Conservation (phyloP, 305 asterid species). For the Fraxinus baroniana region DNA sequence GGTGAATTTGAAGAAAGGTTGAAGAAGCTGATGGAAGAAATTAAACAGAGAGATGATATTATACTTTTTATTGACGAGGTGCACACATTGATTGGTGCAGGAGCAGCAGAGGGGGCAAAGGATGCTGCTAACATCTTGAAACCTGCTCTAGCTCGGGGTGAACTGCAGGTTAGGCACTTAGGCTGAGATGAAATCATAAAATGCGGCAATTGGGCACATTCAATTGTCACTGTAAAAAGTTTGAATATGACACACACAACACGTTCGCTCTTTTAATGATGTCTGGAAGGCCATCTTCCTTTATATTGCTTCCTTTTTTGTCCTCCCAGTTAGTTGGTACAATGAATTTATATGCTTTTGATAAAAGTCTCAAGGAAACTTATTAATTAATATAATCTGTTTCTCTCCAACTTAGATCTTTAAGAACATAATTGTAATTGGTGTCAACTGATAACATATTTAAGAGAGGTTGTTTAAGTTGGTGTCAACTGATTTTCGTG, state of each 20-base stretch:
- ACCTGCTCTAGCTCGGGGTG: conserved; percentile 96
- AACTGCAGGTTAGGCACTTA: conserved; percentile 61
- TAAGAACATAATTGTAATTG: neutral
- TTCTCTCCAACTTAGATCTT: neutral
- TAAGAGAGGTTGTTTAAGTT: neutral
- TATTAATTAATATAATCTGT: neutral
- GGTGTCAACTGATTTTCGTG: neutral
- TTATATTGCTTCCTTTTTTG: neutral
- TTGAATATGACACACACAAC: neutral
- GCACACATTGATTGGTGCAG: too few species aligned
- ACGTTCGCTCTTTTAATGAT: neutral
- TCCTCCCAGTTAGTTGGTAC: neutral
- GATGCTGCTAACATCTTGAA: conserved; percentile 96
- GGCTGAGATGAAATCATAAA: neutral
- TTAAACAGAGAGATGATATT: too few species aligned
- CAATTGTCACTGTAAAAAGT: neutral
- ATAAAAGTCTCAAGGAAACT: neutral
- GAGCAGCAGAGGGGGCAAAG: conserved; percentile 54
- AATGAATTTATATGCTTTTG: neutral
- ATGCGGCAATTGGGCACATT: neutral
- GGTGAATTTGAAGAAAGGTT: conserved; percentile 86
- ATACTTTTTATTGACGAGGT: too few species aligned
- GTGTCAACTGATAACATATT: neutral
- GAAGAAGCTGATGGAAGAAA: too few species aligned
- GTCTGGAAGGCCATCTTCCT: neutral